Percentiles rank a stretch among this genome's conserved stretches.
Evolutionary conservation across 192 early-diverging fungal species (phyloP).

Genomic region (Chytriomyces confervae): DNA sequence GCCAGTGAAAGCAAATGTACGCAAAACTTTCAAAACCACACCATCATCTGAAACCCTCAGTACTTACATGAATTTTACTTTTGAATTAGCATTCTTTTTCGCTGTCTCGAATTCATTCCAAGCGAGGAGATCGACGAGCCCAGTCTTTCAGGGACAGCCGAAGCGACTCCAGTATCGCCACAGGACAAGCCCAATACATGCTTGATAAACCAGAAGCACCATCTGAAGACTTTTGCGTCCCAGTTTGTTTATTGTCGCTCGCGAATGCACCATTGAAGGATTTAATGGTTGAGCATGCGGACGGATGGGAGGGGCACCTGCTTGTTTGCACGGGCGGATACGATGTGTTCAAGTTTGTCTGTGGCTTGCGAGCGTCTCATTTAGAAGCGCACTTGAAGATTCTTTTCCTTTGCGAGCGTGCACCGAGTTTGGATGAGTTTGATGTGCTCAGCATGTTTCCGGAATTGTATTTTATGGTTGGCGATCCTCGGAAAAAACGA

Average conservation of each 20-base stretch:
- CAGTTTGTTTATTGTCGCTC: conserved; percentile 5
- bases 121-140: too few relatives aligned
- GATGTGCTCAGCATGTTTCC: conserved; percentile 44
- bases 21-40: too few relatives aligned
- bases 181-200: too few relatives aligned
- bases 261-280: not conserved
- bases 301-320: conserved; percentile 35
- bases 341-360: conserved; percentile 52
- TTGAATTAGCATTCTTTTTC: too few relatives aligned
- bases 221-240: conserved; percentile 22
- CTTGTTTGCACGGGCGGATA: conserved; percentile 46
- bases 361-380: conserved; percentile 42
- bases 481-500: conserved; percentile 42
- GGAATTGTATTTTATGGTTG: conserved; percentile 45
- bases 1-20: too few relatives aligned
- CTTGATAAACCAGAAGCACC: not conserved
- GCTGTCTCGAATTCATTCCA: too few relatives aligned
- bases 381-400: conserved; percentile 40
- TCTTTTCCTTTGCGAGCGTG: conserved; percentile 37
- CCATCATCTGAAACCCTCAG: too few relatives aligned
- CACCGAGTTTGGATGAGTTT: conserved; percentile 44
- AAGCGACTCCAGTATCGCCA: too few relatives aligned
- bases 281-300: conserved; percentile 13
- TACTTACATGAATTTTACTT: too few relatives aligned
- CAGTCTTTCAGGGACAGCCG: too few relatives aligned